Evolutionary conservation across 2,329 filamentous ascomycete genomes (phyloP).

Genomic region (Fusarium sp.): DNA sequence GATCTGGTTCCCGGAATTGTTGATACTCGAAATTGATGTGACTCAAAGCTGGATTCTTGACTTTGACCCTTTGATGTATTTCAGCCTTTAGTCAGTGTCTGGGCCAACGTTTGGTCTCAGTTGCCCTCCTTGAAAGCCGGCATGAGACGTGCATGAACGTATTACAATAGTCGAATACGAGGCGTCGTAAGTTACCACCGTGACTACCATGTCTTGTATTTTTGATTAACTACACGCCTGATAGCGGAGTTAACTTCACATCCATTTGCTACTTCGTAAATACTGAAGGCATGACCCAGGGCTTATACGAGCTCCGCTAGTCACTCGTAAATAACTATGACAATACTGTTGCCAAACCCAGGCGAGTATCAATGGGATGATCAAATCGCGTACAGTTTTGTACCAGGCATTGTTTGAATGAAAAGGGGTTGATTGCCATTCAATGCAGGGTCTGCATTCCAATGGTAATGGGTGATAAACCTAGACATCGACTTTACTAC

Average conservation of each 20-base stretch:
- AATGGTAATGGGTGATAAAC: neutral
- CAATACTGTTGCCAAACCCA: neutral
- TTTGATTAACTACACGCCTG: neutral
- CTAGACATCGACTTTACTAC: neutral
- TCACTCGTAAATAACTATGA: neutral
- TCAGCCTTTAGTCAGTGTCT: neutral
- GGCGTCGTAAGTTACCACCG: neutral
- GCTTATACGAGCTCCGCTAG: neutral
- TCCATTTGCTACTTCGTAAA: neutral
- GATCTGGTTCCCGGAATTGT: neutral
- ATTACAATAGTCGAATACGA: neutral
- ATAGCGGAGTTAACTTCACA: neutral
- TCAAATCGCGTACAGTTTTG: too few species aligned
- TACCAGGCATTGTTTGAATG: neutral
- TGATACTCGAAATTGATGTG: neutral
- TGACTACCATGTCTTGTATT: neutral
- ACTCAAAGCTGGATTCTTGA: neutral
- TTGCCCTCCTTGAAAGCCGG: neutral
- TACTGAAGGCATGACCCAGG: neutral
- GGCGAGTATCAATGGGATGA: neutral
- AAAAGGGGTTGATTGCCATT: neutral
- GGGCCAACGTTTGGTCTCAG: neutral
- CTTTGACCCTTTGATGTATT: neutral
- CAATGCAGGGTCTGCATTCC: slow-evolving; percentile 7
- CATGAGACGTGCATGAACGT: neutral